Evolutionary conservation across 306 rosid genomes (phyloP), one percentile per base, ranked within the genome.

Genomic region (Prunus dulcis): DNA sequence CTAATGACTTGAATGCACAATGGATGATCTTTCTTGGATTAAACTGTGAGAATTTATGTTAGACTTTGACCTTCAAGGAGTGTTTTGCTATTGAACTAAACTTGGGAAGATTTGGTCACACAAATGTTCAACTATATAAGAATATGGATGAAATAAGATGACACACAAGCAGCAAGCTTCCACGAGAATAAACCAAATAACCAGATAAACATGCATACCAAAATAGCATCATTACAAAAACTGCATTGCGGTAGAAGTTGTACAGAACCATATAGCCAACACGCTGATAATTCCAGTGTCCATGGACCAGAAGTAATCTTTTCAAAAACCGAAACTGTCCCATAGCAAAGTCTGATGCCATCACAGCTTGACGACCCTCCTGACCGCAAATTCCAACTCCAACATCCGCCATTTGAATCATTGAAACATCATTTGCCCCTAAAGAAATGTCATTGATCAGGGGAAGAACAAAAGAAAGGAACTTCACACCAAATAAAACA

Each of bases 361-460:
- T 96, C 80, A 96, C 99, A 28, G 99, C 99, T 78, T 96, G 99
- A 69, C 99, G 99, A 65, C 99, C 99, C 81, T 96, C 99, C 88
- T 90, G 97, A 75, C 99, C 99, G 28, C 99, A 90, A 76, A 96
- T 92, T 82, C 99, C 99, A 76, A 96, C 97, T 69, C 99, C 99
- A 78, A 96, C 99, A 89, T 96, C 99, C 66, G 99, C 99, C 99
- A 89, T 96, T 88, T 95, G 98, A 86, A 95, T 95, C 98, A 95
- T 96, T 64, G 99, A 90, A 80, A 96, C 99, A 51, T 96, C 99
- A 78, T 96, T 96, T 76, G 99, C 99, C 67, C 99, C 99, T 96
- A 89, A 52, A 75, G 76, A 67, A 72, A 69, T 56, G 79, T 25
- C 67, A 63, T 47, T 71, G 62, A 61, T 53, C 32, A 81, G 28